Percentiles rank a stretch among this genome's conserved stretches.
phyloP scores from a whole-genome alignment of 805 yeast genomes.

The Ogataea nonfermentans region DNA sequence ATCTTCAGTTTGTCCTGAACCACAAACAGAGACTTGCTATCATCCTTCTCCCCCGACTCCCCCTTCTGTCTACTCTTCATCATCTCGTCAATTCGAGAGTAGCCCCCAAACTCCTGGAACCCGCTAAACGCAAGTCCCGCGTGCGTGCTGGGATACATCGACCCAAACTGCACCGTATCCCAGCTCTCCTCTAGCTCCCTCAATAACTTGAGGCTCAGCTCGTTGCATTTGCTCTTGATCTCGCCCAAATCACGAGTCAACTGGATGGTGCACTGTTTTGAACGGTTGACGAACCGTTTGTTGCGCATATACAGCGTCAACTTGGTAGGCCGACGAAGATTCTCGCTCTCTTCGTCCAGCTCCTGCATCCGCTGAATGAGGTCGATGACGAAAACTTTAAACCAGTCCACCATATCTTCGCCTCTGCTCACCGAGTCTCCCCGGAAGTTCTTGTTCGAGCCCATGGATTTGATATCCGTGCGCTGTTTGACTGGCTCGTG shows the following conservation, averaged over 20 bases:
- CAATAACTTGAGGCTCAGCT: constrained; percentile 22
- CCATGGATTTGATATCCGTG: constrained; percentile 78
- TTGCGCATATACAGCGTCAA: constrained; percentile 41
- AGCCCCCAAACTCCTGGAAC: constrained; percentile 41
- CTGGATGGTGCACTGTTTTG: constrained; percentile 44
- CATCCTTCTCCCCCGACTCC: neutral
- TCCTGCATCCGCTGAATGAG: constrained; percentile 68
- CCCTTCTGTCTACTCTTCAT: neutral
- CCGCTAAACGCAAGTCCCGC: constrained; percentile 53
- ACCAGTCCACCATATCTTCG: constrained; percentile 71
- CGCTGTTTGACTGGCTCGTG: constrained; percentile 54
- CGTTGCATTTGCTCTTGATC: constrained; percentile 30
- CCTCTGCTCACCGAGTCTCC: constrained; percentile 49
- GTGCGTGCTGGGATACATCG: constrained; percentile 48
- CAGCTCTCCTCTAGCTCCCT: constrained; percentile 26
- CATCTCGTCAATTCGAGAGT: constrained; percentile 10
- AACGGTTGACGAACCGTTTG: constrained; percentile 26
- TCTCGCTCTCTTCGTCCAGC: constrained; percentile 59
- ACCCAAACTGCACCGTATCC: constrained; percentile 24
- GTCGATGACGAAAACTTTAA: constrained; percentile 80
- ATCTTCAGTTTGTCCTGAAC: too few relatives aligned
- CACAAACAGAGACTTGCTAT: too few relatives aligned
- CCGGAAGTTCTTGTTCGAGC: constrained; percentile 78
- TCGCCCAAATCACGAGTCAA: constrained; percentile 38
- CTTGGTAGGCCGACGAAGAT: constrained; percentile 53